Evolutionary conservation across 2,329 filamentous ascomycete genomes (phyloP).

Genomic region (Emmonsiellopsis sp.): DNA sequence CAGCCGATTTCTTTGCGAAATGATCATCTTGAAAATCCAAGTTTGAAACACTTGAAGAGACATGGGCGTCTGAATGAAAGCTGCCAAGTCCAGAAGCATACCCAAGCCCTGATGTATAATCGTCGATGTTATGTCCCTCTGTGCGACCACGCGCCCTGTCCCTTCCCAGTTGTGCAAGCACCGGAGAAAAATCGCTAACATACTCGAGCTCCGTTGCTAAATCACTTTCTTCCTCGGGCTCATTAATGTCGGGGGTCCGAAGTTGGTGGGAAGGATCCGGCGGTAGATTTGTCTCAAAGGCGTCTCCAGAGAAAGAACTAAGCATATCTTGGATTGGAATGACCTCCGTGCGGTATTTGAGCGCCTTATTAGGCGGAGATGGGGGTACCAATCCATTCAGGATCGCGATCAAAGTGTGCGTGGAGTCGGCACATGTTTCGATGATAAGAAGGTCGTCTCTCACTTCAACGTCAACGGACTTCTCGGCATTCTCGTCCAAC

Average conservation of each 20-base stretch:
- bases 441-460: constrained; percentile 79
- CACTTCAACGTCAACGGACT: constrained; percentile 68
- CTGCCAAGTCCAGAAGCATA: constrained; percentile 24
- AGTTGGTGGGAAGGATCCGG: constrained; percentile 35
- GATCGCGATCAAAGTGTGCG: constrained; percentile 76
- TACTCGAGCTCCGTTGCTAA: constrained; percentile 37
- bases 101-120: constrained; percentile 4
- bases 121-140: neutral
- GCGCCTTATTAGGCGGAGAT: constrained; percentile 67
- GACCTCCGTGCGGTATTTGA: constrained; percentile 79
- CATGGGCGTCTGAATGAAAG: constrained; percentile 46
- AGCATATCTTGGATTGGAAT: constrained; percentile 82
- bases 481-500: constrained; percentile 49
- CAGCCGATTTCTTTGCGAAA: constrained; percentile 55
- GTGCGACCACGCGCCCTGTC: constrained; percentile 17
- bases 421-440: constrained; percentile 95
- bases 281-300: constrained; percentile 46
- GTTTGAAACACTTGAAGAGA: constrained; percentile 49
- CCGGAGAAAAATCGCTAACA: constrained; percentile 49
- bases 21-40: constrained; percentile 70
- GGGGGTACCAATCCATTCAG: constrained; percentile 76
- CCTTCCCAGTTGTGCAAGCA: constrained; percentile 17
- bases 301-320: constrained; percentile 80
- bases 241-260: constrained; percentile 28
- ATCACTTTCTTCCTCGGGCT: constrained; percentile 30